phyloP scores from a whole-genome alignment of 2,329 filamentous ascomycete species.

The Fusarium marasasianum region DNA sequence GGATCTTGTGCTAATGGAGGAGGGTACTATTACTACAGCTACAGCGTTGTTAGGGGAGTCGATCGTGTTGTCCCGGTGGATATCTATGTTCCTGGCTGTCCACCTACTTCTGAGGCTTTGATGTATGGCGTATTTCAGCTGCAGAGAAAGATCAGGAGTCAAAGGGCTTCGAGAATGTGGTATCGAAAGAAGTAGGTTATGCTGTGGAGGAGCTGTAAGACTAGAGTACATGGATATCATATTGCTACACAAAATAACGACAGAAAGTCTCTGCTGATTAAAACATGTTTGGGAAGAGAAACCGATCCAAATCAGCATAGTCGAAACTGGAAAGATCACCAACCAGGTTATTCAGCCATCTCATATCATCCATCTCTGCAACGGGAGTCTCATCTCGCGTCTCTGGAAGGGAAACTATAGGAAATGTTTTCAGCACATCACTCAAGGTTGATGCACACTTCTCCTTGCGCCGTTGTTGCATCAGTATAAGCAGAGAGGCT shows the following conservation, averaged over 20 bases:
- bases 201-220: rapidly evolving
- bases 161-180: conserved; percentile 59
- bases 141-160: conserved; percentile 73
- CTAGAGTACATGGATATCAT: neutral
- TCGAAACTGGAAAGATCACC: conserved; percentile 56
- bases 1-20: conserved; percentile 77
- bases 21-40: conserved; percentile 79
- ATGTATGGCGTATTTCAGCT: conserved; percentile 71
- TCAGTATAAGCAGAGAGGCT: conserved; percentile 61
- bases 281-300: conserved; percentile 41
- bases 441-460: conserved; percentile 51
- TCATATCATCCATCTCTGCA: conserved; percentile 36
- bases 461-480: conserved; percentile 62
- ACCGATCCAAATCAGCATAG: conserved; percentile 55
- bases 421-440: conserved; percentile 50
- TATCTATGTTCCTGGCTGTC: conserved; percentile 73
- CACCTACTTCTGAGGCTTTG: conserved; percentile 58
- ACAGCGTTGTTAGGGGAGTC: conserved; percentile 71
- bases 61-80: conserved; percentile 74
- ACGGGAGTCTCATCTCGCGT: neutral
- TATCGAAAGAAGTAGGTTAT: conserved; percentile 56
- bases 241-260: rapidly evolving
- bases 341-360: conserved; percentile 53
- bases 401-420: conserved; percentile 32
- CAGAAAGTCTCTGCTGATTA: rapidly evolving